These are phyloP conservation scores for Gossypium herbaceum DNA, from an alignment of 345 rosid species.

Conservation along the genomic window DNA sequence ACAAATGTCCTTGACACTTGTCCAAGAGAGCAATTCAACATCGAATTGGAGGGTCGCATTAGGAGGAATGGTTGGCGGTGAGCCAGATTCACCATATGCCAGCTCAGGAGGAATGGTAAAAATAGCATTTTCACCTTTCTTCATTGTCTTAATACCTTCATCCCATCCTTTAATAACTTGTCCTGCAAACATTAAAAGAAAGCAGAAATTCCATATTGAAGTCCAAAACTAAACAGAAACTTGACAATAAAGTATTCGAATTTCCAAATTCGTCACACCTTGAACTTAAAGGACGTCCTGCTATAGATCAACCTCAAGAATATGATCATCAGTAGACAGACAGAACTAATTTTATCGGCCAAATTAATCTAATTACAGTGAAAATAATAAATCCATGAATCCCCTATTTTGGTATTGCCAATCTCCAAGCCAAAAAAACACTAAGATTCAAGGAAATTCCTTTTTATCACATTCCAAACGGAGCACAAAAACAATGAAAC, in stretches of 20 bases:
- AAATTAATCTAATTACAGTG: not conserved
- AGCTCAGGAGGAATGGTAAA: constrained; percentile 81
- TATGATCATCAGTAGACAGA: not conserved
- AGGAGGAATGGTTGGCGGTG: constrained; percentile 87
- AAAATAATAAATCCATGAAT: not conserved
- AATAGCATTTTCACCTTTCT: constrained; percentile 81
- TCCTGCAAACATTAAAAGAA: constrained; percentile 34
- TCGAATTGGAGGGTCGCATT: constrained; percentile 84
- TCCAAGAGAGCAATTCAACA: constrained; percentile 75
- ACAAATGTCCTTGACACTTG: constrained; percentile 78
- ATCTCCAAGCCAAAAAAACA: not conserved
- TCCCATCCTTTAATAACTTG: constrained; percentile 99
- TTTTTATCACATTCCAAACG: not conserved
- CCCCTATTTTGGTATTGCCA: not conserved
- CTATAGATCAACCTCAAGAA: not conserved
- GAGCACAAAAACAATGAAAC: not conserved
- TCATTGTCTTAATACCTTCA: constrained; percentile 92
- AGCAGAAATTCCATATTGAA: not conserved
- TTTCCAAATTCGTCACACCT: not conserved
- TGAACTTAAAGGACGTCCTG: not conserved
- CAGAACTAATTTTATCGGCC: not conserved
- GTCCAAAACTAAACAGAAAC: not conserved
- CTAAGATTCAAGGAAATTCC: not conserved
- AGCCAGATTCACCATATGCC: constrained; percentile 85
- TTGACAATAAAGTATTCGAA: not conserved